phyloP scores from a whole-genome alignment of 1,284 basidiomycete genomes.

The Porogramme epimiltina region DNA sequence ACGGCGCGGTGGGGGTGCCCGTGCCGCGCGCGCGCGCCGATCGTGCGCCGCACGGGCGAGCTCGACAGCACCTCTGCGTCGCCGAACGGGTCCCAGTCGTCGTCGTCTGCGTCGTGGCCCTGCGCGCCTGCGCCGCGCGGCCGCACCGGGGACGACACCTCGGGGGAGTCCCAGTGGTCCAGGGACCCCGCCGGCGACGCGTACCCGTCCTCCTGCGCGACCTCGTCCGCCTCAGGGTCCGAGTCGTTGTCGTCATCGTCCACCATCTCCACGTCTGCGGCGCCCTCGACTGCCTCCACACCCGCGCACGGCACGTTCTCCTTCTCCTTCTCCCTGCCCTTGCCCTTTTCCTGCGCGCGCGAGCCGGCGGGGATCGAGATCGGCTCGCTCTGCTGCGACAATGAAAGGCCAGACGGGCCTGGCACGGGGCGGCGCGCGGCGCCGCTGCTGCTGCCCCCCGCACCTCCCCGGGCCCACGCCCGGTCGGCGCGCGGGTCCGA shows the following conservation, averaged over 20 bases:
- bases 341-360: background rate
- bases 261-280: slow-evolving; percentile 63
- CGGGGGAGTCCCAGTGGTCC: slow-evolving; percentile 51
- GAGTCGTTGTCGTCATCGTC: slow-evolving; percentile 33
- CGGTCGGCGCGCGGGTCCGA: slow-evolving; percentile 22
- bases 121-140: slow-evolving; percentile 8
- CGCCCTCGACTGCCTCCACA: slow-evolving; percentile 34
- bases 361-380: no score
- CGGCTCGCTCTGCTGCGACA: background rate
- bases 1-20: slow-evolving; percentile 3
- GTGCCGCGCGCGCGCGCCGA: slow-evolving; percentile 11
- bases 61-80: slow-evolving; percentile 65
- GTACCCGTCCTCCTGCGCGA: slow-evolving; percentile 78
- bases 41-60: slow-evolving; percentile 37
- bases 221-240: slow-evolving; percentile 41
- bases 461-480: slow-evolving; percentile 6
- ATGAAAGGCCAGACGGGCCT: background rate
- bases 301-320: slow-evolving; percentile 39
- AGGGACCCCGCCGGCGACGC: slow-evolving; percentile 63
- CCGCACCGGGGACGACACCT: slow-evolving; percentile 63
- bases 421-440: background rate
- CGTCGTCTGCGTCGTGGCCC: slow-evolving; percentile 5
- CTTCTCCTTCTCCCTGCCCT: slow-evolving; percentile 34
- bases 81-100: slow-evolving; percentile 43
- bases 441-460: background rate